Evolutionary conservation across 495 filamentous ascomycete genomes (phyloP), one percentile per base, ranked within the genome.

Genomic region (Pyrenula aspistea): DNA sequence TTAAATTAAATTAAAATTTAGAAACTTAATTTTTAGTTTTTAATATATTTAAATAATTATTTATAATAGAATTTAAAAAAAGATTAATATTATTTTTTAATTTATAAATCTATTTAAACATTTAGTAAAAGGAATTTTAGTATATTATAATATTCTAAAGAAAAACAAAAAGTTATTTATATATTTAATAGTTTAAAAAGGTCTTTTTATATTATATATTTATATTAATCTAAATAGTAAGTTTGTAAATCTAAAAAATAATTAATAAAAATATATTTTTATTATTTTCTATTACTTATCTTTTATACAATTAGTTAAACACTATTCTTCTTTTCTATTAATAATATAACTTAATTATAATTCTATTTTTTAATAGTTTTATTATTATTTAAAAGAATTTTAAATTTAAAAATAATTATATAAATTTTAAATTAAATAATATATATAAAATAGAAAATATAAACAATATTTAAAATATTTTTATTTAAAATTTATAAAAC

Each of bases 381-480:
- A 19, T 19, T 25, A 25, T 22, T 55, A 25, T 25, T 25, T 25
- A 55, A 23, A 55, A 56, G 21, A 48, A 25, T 12, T 56, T 56
- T 56, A 51, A 56, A 56, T 48, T 19, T 22, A n/a, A 22, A 25
- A 23, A 55, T 19, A 22, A 24, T 23, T 3, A 55, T 15, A 3
- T 25, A 25, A 10, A 23, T 31, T 25, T 24, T 55, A 24, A 53
- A 53, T 24, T 57, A 54, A 19, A 25, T 42, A 21, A 19, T 19
- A 53, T 42, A 57, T 25, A 42, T 52, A 12, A 54, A 53, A 52
- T 52, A 24, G 15, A 24, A 19, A 54, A 42, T 53, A 57, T n/a
- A 24, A 53, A 57, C 25, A 57, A 23, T 19, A 15, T 53, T 4
- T 55, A 57, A 22, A 25, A 57, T 56, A 19, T 48, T n/a, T 56